phyloP scores from a whole-genome alignment of 164 flowering plant genomes.

The Platanus orientalis region DNA sequence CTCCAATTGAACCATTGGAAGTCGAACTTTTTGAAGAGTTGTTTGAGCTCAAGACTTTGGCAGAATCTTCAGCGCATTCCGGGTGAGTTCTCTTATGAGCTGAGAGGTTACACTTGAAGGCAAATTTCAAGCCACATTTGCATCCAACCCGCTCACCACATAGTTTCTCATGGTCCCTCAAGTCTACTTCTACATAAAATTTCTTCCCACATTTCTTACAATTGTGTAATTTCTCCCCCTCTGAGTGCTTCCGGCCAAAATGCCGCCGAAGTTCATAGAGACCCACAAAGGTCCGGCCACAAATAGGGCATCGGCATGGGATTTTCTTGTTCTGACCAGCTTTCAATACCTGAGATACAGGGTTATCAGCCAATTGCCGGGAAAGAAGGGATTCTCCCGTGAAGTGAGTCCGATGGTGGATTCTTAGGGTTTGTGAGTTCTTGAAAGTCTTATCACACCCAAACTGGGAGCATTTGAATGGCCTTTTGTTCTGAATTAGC shows the following conservation, averaged over 20 bases:
- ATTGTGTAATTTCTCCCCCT: slow-evolving; percentile 9
- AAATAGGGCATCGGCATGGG: slow-evolving; percentile 11
- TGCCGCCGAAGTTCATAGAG: slow-evolving; percentile 11
- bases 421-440: slow-evolving; percentile 10
- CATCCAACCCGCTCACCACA: slow-evolving; percentile 9
- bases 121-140: slow-evolving; percentile 14
- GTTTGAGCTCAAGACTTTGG: neutral
- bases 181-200: slow-evolving; percentile 10
- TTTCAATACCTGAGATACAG: neutral
- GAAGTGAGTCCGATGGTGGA: slow-evolving; percentile 6
- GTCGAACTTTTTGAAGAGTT: neutral
- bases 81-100: slow-evolving; percentile 13
- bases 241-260: slow-evolving; percentile 14
- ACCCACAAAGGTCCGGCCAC: slow-evolving; percentile 10
- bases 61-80: slow-evolving; percentile 1
- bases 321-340: slow-evolving; percentile 8
- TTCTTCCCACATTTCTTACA: slow-evolving; percentile 13
- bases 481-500: slow-evolving; percentile 7
- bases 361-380: neutral
- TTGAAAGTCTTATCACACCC: slow-evolving; percentile 12
- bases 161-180: slow-evolving; percentile 9
- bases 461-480: slow-evolving; percentile 5
- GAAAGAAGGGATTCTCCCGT: neutral
- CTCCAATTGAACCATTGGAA: neutral
- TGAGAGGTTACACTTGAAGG: slow-evolving; percentile 9